phyloP scores from a whole-genome alignment of 1,284 basidiomycete genomes.

The Sutorius eximius region DNA sequence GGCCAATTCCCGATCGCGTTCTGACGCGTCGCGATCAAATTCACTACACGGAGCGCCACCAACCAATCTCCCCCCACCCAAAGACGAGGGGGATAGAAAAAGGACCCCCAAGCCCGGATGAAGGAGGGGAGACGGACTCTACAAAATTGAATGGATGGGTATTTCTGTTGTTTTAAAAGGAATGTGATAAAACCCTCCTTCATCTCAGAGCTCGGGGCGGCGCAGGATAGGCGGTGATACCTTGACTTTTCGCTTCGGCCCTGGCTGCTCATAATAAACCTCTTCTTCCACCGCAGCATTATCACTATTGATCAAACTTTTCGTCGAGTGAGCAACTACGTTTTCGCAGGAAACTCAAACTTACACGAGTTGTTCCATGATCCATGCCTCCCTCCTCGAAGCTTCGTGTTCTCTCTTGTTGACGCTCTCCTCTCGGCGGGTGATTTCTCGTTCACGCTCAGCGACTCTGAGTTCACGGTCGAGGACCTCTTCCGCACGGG shows the following conservation, averaged over 20 bases:
- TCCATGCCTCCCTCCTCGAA: slow-evolving; percentile 79
- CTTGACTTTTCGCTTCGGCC: slow-evolving; percentile 77
- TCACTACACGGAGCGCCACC: slow-evolving; percentile 26
- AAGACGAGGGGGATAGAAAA: slow-evolving; percentile 72
- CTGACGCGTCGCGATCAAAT: slow-evolving; percentile 36
- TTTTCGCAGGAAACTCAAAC: slow-evolving; percentile 26
- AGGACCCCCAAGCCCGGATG: slow-evolving; percentile 83
- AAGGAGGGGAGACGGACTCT: slow-evolving; percentile 80
- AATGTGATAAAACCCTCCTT: slow-evolving; percentile 61
- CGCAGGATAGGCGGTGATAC: slow-evolving; percentile 77
- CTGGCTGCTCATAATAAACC: slow-evolving; percentile 68
- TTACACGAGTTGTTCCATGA: slow-evolving; percentile 86
- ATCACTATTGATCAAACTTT: slow-evolving; percentile 70
- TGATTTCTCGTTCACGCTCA: slow-evolving; percentile 79
- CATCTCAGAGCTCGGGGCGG: slow-evolving; percentile 89
- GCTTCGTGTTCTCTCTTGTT: slow-evolving; percentile 82
- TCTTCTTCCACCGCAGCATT: slow-evolving; percentile 72
- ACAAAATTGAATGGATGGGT: slow-evolving; percentile 38
- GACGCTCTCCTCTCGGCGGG: slow-evolving; percentile 75
- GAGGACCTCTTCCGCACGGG: slow-evolving; percentile 74
- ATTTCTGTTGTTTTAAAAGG: slow-evolving; percentile 36
- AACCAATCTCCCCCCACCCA: slow-evolving; percentile 48
- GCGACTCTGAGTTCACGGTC: slow-evolving; percentile 80
- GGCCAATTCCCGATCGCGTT: slow-evolving; percentile 37
- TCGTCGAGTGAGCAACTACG: slow-evolving; percentile 17